phyloP scores from a whole-genome alignment of 2,329 filamentous ascomycete species.

The Juglanconis juglandina region DNA sequence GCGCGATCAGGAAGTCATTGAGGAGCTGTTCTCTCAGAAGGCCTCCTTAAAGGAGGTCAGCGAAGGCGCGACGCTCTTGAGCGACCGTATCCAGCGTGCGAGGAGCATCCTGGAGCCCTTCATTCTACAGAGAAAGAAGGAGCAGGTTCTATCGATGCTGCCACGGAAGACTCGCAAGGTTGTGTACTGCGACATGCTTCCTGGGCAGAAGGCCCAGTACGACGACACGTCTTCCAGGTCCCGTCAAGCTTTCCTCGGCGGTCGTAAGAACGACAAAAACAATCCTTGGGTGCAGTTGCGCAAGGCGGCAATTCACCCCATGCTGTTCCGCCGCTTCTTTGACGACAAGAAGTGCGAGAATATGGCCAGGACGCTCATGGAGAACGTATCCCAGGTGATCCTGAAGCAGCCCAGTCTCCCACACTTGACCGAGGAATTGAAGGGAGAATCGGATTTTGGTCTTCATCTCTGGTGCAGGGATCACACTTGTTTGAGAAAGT shows the following conservation, averaged over 20 bases:
- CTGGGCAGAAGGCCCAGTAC: constrained; percentile 71
- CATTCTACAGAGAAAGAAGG: constrained; percentile 88
- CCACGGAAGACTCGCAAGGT: constrained; percentile 76
- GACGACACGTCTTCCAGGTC: constrained; percentile 61
- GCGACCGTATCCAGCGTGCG: constrained; percentile 80
- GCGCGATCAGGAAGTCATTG: constrained; percentile 72
- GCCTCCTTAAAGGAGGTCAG: constrained; percentile 76
- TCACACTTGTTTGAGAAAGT: constrained; percentile 51
- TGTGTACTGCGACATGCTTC: constrained; percentile 76
- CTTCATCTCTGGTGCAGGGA: constrained; percentile 64
- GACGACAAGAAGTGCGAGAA: constrained; percentile 69
- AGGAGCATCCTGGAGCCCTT: constrained; percentile 93
- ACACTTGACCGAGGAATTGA: constrained; percentile 54
- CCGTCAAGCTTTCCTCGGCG: constrained; percentile 55
- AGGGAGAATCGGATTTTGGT: constrained; percentile 60
- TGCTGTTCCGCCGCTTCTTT: constrained; percentile 82
- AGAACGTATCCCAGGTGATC: constrained; percentile 57
- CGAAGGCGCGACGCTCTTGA: constrained; percentile 80
- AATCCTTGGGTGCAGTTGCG: constrained; percentile 87
- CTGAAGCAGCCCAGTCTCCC: constrained; percentile 49
- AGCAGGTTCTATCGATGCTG: constrained; percentile 81
- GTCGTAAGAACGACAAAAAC: constrained; percentile 52
- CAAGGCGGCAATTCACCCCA: constrained; percentile 86
- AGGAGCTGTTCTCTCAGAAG: constrained; percentile 87
- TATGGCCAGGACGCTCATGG: constrained; percentile 75